Base-by-base conservation (phyloP, 257 asterid species). In the Solanum neorickii region DNA sequence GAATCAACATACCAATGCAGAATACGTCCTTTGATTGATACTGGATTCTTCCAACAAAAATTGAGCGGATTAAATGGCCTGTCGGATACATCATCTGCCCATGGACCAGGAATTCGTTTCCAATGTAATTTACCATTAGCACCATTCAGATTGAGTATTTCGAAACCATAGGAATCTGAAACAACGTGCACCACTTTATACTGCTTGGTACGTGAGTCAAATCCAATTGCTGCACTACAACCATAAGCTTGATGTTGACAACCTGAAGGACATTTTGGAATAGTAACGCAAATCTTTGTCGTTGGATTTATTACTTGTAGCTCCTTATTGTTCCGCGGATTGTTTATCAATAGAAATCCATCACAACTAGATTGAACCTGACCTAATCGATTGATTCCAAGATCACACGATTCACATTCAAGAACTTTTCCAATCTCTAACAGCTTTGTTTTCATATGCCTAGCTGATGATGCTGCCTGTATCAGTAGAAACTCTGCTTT, bases 241-340 rank as follows among this genome's bases (percentile, higher is more conserved):
- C n/a, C 35, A 62, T 62, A 20, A 59, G 1, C 12, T 83, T 31
- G 39, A 72, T 86, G 87, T 7, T 27, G 75, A n/a, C 87, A 82
- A 62, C 68, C 82, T 5, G 84, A 62, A 18, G 74, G 86, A 49
- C 56, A 84, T 20, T 31, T 21, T 4, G 86, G 91, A 23, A 86
- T 35, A 39, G 83, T 60, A 25, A 84, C 9, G 9, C 87, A 68
- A 6, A 59, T 42, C 65, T 2, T 47, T 12, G 83, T 88, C 8
- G 76, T 25, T 73, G 76, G 76, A 76, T 83, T 89, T 84, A 69
- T n/a, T 14, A 86, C 87, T 87, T 86, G 91, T 73, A 89, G 77
- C 42, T 21, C 47, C 5, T 46, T n/a, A 52, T 9, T 0, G 6
- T 27, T 3, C 74, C 41, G 8, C 9, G 49, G 85, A 33, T 49